These are phyloP conservation scores for Nicotiana noctiflora DNA, from an alignment of 257 asterid species.

Conservation along the genomic window DNA sequence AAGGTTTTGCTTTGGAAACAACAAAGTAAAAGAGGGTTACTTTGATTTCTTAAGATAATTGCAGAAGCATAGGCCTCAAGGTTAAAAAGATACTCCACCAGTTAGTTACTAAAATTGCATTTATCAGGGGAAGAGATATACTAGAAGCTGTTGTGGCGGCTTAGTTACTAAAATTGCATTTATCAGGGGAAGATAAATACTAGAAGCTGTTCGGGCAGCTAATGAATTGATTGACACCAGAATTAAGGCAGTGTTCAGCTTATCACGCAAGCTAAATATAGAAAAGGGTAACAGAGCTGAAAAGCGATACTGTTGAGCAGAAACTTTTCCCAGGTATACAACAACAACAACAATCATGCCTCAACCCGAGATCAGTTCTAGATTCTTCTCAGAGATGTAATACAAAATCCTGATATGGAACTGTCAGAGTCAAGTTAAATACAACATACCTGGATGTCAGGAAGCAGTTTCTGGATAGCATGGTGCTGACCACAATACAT, in stretches of 20 bases:
- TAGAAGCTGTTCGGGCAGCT: not conserved
- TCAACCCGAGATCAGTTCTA: not conserved
- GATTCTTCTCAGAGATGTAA: not conserved
- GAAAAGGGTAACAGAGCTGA: not conserved
- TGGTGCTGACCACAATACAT: slow-evolving; percentile 84
- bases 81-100: not conserved
- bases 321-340: not conserved
- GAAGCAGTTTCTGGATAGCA: slow-evolving; percentile 82
- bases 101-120: slow-evolving; percentile 1
- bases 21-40: not conserved
- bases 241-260: not conserved
- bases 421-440: slow-evolving; percentile 6
- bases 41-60: not conserved
- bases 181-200: not conserved
- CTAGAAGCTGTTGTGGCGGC: not conserved
- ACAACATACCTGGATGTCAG: slow-evolving; percentile 81
- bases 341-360: too few relatives aligned
- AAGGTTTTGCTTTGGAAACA: not conserved
- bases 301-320: not conserved
- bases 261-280: not conserved
- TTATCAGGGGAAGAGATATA: not conserved
- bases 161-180: slow-evolving; percentile 1
- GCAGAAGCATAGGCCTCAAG: not conserved
- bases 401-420: not conserved
- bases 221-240: not conserved